These are phyloP conservation scores for Durusdinium trenchii DNA, from an alignment of 73 alveolate species.

Conservation along the genomic window DNA sequence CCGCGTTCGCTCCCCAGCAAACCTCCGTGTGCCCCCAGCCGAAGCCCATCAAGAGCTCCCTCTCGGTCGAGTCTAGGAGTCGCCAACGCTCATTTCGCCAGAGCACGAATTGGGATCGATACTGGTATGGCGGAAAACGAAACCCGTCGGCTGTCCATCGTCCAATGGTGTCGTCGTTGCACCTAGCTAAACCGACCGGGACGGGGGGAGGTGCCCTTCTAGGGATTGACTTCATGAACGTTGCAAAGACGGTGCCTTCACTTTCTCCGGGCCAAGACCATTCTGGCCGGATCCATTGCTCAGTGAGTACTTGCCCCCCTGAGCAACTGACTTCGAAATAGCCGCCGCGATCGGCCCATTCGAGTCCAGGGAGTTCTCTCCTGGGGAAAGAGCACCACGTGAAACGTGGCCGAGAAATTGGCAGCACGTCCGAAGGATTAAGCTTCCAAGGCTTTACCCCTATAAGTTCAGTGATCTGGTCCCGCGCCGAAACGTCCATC, in stretches of 20 bases:
- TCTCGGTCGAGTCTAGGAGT: neutral
- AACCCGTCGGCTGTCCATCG: neutral
- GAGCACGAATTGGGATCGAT: neutral
- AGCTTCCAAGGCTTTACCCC: neutral
- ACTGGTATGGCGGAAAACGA: neutral
- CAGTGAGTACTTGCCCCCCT: no score
- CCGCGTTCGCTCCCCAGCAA: neutral
- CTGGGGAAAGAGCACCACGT: neutral
- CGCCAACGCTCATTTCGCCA: neutral
- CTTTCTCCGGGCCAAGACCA: neutral
- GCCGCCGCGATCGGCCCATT: no score
- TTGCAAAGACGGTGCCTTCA: neutral
- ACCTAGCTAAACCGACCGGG: neutral
- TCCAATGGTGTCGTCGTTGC: no score
- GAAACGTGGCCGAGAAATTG: neutral
- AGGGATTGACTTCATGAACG: conserved; percentile 38
- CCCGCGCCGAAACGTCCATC: conserved; percentile 29
- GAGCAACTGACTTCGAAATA: neutral
- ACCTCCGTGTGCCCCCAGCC: neutral
- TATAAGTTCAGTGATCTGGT: neutral
- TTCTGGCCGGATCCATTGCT: neutral
- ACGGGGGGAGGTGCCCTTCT: neutral
- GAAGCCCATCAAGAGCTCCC: neutral
- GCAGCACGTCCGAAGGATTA: neutral
- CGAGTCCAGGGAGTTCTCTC: no score